A percentile compares a stretch with the other conserved stretches of the same genome.
Evolutionary conservation across 176 grass and related monocot genomes (phyloP).

Genomic region (Oryza australiensis): DNA sequence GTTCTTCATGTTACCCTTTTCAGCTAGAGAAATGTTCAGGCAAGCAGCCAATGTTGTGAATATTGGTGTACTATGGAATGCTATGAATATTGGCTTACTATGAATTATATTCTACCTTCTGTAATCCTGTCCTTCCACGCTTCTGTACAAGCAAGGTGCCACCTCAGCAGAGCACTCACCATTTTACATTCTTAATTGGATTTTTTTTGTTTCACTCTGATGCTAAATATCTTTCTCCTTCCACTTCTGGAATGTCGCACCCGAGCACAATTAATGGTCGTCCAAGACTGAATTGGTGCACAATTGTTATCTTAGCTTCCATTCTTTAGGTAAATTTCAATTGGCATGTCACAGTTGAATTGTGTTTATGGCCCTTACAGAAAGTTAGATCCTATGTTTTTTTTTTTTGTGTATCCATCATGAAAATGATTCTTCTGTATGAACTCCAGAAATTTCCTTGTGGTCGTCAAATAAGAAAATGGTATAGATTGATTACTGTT

Average conservation of each 20-base stretch:
- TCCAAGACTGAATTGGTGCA: background rate
- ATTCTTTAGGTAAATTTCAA: background rate
- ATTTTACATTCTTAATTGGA: background rate
- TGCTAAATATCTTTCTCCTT: background rate
- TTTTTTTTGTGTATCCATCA: background rate
- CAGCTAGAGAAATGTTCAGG: slow-evolving; percentile 6
- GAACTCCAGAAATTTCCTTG: background rate
- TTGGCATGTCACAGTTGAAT: background rate
- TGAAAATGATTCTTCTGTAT: background rate
- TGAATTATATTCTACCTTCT: too few species aligned
- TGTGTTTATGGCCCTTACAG: background rate
- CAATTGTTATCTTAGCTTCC: background rate
- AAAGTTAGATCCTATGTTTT: background rate
- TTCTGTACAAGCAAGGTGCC: background rate
- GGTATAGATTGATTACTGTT: background rate
- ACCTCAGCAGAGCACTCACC: background rate
- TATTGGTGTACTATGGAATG: too few species aligned
- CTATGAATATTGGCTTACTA: too few species aligned
- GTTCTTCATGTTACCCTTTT: background rate
- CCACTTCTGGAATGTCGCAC: background rate
- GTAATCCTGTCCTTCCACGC: background rate
- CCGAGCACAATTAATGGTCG: background rate
- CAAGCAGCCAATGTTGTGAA: background rate
- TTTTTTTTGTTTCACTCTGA: background rate
- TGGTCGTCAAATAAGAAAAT: background rate